phyloP scores from a whole-genome alignment of 202 grass and related monocot species.

The Setaria italica region DNA sequence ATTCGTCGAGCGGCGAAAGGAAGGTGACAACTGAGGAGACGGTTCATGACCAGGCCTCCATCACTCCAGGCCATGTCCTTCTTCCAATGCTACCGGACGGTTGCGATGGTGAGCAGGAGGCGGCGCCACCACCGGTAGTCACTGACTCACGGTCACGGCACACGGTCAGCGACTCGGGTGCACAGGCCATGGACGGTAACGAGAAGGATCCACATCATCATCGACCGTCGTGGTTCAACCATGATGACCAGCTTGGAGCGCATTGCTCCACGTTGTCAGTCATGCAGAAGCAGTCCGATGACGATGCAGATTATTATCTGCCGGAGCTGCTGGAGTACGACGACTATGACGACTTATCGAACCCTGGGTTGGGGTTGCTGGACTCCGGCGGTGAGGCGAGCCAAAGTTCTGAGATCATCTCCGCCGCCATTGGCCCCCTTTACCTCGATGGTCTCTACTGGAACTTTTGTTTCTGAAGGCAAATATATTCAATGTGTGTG shows the following conservation, averaged over 20 bases:
- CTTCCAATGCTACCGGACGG: background rate
- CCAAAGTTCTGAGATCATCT: background rate
- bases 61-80: background rate
- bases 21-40: background rate
- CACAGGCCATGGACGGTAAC: background rate
- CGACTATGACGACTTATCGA: background rate
- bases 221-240: background rate
- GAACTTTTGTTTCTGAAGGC: constrained; percentile 22
- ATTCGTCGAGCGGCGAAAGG: background rate
- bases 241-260: background rate
- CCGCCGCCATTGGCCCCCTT: background rate
- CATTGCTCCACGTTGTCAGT: background rate
- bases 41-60: background rate
- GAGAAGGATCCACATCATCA: background rate
- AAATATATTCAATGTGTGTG: background rate
- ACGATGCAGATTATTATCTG: constrained; percentile 7
- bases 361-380: background rate
- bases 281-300: background rate
- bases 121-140: background rate
- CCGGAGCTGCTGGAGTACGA: constrained; percentile 26
- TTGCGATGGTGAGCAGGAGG: background rate
- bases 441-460: background rate
- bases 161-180: background rate
- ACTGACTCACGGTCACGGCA: background rate
- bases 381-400: background rate